A percentile compares a stretch with the other conserved stretches of the same genome.
Conservation (phyloP, 176 grass and related monocot genomes). For the Raddia distichophylla region DNA sequence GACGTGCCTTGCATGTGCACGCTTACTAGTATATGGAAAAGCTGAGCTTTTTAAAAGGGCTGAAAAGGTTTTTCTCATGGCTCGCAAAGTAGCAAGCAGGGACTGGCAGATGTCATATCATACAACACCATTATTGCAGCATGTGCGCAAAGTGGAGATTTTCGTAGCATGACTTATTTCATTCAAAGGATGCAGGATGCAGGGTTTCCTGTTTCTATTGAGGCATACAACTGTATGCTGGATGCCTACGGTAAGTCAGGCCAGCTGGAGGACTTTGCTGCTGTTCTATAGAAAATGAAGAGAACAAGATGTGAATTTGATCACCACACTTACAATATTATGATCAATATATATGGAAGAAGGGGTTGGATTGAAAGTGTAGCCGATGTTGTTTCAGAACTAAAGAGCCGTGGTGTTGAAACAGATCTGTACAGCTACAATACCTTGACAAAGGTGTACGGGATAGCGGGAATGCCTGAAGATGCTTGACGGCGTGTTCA, state of each 20-base stretch:
- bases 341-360: slow-evolving; percentile 92
- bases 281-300: slow-evolving; percentile 86
- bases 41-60: slow-evolving; percentile 72
- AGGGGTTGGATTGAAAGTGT: slow-evolving; percentile 85
- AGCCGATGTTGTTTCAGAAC: slow-evolving; percentile 65
- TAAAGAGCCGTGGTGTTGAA: slow-evolving; percentile 63
- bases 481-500: too few species aligned
- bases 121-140: slow-evolving; percentile 92
- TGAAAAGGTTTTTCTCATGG: slow-evolving; percentile 71
- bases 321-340: slow-evolving; percentile 95
- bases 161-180: slow-evolving; percentile 64
- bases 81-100: slow-evolving; percentile 72
- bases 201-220: slow-evolving; percentile 76
- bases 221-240: slow-evolving; percentile 83
- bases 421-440: slow-evolving; percentile 88
- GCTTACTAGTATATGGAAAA: slow-evolving; percentile 65
- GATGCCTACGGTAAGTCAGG: slow-evolving; percentile 88
- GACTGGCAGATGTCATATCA: slow-evolving; percentile 72
- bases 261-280: slow-evolving; percentile 67
- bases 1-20: too few species aligned
- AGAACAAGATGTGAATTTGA: slow-evolving; percentile 64
- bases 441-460: slow-evolving; percentile 85
- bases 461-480: slow-evolving; percentile 78
- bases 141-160: slow-evolving; percentile 65
- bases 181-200: slow-evolving; percentile 70